Percentiles rank a stretch among this genome's conserved stretches.
Evolutionary conservation across 1,284 basidiomycete species (phyloP).

Genomic region (Xerocomus amazonicus): DNA sequence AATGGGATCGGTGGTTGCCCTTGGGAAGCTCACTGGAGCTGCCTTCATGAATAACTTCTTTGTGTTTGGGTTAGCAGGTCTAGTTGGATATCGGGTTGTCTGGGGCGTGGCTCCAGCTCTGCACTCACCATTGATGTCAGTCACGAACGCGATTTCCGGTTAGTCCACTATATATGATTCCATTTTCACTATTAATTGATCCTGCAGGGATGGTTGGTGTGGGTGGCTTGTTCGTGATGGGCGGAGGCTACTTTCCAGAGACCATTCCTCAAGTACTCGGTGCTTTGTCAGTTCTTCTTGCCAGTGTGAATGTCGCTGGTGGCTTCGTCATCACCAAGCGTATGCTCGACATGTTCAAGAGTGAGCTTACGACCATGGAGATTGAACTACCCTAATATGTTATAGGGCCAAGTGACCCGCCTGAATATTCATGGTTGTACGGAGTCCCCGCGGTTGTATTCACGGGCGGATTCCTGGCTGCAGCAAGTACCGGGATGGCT

Average conservation of each 20-base stretch:
- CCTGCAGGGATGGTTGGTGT: constrained; percentile 68
- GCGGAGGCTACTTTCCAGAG: constrained; percentile 77
- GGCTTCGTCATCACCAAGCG: constrained; percentile 83
- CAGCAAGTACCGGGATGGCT: constrained; percentile 75
- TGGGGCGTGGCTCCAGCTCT: constrained; percentile 85
- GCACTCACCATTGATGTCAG: constrained; percentile 83
- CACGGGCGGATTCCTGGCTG: constrained; percentile 74
- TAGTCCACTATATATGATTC: constrained; percentile 5
- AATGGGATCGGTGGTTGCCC: constrained; percentile 65
- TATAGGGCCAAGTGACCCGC: constrained; percentile 73
- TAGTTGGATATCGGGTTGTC: constrained; percentile 83
- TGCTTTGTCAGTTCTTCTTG: constrained; percentile 75
- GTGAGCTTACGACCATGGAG: constrained; percentile 37
- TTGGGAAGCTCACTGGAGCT: constrained; percentile 75
- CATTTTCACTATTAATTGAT: constrained; percentile 8
- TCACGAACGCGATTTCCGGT: constrained; percentile 79
- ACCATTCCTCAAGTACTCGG: constrained; percentile 77
- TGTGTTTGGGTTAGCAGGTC: constrained; percentile 76
- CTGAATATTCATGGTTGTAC: constrained; percentile 82
- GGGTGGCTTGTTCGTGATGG: constrained; percentile 85
- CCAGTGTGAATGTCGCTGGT: constrained; percentile 80
- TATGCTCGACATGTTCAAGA: constrained; percentile 89
- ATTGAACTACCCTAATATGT: constrained; percentile 2
- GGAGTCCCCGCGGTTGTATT: constrained; percentile 74
- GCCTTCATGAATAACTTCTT: constrained; percentile 85